Conservation (phyloP, 805 yeast species). For the Kuraishia capsulata region DNA sequence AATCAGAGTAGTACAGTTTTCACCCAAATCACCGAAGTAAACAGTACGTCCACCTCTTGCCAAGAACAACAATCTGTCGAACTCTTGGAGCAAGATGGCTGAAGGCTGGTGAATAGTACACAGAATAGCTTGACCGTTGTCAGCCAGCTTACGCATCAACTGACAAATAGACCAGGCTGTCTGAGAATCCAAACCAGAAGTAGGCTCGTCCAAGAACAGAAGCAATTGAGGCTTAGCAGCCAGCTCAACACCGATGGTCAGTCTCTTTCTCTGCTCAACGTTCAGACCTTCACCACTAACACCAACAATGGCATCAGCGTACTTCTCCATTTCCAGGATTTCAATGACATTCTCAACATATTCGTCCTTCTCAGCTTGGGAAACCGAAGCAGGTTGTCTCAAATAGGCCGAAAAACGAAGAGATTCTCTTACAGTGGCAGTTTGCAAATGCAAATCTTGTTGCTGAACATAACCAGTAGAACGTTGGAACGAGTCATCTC, state of each 20-base stretch:
- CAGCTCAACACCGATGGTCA: constrained; percentile 48
- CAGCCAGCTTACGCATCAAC: constrained; percentile 41
- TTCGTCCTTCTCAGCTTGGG: constrained; percentile 34
- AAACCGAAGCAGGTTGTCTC: constrained; percentile 31
- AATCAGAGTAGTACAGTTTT: constrained; percentile 43
- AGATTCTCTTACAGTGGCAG: constrained; percentile 47
- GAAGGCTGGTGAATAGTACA: constrained; percentile 85
- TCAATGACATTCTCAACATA: constrained; percentile 43
- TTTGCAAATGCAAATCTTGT: constrained; percentile 44
- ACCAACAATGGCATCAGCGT: constrained; percentile 49
- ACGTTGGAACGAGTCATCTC: constrained; percentile 41
- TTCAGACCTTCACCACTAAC: constrained; percentile 41
- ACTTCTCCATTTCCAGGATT: constrained; percentile 40
- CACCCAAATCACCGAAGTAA: constrained; percentile 68
- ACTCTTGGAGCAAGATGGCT: constrained; percentile 66
- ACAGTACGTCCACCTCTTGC: constrained; percentile 67
- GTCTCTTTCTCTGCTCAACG: constrained; percentile 45
- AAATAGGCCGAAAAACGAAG: constrained; percentile 41
- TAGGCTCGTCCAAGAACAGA: constrained; percentile 51
- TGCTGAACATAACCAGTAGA: constrained; percentile 53
- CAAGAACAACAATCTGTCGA: constrained; percentile 66
- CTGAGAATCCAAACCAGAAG: constrained; percentile 51
- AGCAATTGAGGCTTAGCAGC: constrained; percentile 47
- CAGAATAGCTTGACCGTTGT: constrained; percentile 45
- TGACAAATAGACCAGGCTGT: constrained; percentile 54